Evolutionary conservation across 345 rosid species (phyloP), one percentile per base, ranked within the genome.

Genomic region (Stellera chamaejasme): DNA sequence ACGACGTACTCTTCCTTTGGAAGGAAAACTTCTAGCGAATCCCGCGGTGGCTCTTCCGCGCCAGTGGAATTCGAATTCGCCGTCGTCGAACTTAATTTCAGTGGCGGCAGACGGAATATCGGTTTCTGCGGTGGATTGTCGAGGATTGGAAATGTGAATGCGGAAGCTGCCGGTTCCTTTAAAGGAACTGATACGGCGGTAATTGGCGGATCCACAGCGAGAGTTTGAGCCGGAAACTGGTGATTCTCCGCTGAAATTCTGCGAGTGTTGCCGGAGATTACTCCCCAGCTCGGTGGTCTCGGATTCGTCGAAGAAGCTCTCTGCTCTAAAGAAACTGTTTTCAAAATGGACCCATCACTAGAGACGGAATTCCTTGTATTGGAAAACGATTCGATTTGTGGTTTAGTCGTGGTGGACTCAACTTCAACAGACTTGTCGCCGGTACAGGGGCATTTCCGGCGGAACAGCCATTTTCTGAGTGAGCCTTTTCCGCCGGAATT

Each of bases 361-460:
- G 39, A 32, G 9, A 32, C 39, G 39, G 39, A 32, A 32, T 32
- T 32, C 9, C 39, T 32, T 5, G 39, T 32, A 32, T 32, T 32
- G 39, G 39, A 32, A 32, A 32, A 32, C 39, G 39, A 32, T 32
- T 32, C 23, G 39, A 19, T 9, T 5, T 58, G 8, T 28, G 26
- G 13, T 51, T 41, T 36, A 13, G 77, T n/a, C n/a, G n/a, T 60
- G 63, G 56, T 79, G 25, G 70, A 63, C 73, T 92, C 77, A 11
- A 86, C 84, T 36, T 75, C 85, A 57, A 92, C 91, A 1, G 98
- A 92, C 60, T 85, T 85, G 60, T 77, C 71, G 45, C 88, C 74
- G 2, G 78, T 73, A 50, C 97, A 89, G 0, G 96, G 87, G 56
- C 97, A 93, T 59, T 69, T 77, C 58, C 75, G 69, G 16, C 83